A percentile compares a stretch with the other conserved stretches of the same genome.
phyloP scores from a whole-genome alignment of 1,284 basidiomycete genomes.

The Sparassis latifolia region DNA sequence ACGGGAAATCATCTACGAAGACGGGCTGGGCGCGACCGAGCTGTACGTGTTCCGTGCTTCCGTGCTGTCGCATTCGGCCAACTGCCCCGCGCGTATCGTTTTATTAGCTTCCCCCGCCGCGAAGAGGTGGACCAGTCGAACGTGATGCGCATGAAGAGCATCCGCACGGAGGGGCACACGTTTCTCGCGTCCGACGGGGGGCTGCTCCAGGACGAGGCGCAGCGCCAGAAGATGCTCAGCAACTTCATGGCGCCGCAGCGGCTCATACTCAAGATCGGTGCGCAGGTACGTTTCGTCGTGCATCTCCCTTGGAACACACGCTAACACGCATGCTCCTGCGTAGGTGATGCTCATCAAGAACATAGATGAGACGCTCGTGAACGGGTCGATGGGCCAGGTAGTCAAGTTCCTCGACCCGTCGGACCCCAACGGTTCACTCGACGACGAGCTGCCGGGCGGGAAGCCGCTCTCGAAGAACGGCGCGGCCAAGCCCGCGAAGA shows the following conservation, averaged over 20 bases:
- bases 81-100: no score
- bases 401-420: constrained; percentile 44
- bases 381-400: constrained; percentile 77
- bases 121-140: constrained; percentile 85
- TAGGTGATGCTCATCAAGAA: constrained; percentile 64
- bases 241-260: constrained; percentile 26
- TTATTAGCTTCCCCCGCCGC: constrained; percentile 54
- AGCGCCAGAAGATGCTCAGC: constrained; percentile 31
- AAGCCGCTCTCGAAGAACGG: constrained; percentile 19
- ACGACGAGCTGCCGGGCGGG: constrained; percentile 18
- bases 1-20: constrained; percentile 53
- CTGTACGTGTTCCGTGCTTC: constrained; percentile 38
- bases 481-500: constrained; percentile 10
- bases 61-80: no score
- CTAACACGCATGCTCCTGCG: background rate
- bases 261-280: constrained; percentile 24
- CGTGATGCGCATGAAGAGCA: constrained; percentile 43
- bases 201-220: constrained; percentile 34
- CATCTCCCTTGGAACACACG: no score
- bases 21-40: constrained; percentile 78
- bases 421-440: constrained; percentile 7
- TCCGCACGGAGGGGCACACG: constrained; percentile 25
- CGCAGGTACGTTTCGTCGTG: constrained; percentile 16
- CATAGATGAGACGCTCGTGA: constrained; percentile 66
- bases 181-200: constrained; percentile 41